phyloP scores from a whole-genome alignment of 164 flowering plant genomes.

The Magnolia kwangsiensis region DNA sequence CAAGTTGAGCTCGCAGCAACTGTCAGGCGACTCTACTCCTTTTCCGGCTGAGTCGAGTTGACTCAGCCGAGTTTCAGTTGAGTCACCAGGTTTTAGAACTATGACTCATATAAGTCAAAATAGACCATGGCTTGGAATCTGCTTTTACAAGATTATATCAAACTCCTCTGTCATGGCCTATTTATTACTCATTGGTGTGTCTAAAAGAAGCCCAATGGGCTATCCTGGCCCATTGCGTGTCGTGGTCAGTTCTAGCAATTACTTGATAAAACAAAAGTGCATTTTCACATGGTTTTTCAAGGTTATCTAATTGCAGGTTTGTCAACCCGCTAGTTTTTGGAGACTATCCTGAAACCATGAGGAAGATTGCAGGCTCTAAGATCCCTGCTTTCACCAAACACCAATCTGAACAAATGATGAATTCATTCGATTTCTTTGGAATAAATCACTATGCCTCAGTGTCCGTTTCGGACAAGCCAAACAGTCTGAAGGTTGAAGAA shows the following conservation, averaged over 20 bases:
- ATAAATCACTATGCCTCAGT: constrained; percentile 38
- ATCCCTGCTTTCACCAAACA: constrained; percentile 41
- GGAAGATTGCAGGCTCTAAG: constrained; percentile 39
- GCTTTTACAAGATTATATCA: too few species aligned
- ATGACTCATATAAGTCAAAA: too few species aligned
- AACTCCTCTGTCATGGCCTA: too few species aligned
- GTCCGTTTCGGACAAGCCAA: constrained; percentile 30
- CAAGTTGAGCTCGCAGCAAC: too few species aligned
- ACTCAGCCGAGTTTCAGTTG: too few species aligned
- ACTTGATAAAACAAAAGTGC: not conserved
- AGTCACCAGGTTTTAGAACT: too few species aligned
- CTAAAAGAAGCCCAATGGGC: too few species aligned
- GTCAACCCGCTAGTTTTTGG: constrained; percentile 40
- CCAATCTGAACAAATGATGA: constrained; percentile 42
- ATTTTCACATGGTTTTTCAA: not conserved
- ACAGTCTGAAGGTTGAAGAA: constrained; percentile 20
- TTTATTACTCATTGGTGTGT: too few species aligned
- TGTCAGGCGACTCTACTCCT: too few species aligned
- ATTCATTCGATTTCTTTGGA: constrained; percentile 58
- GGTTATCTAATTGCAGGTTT: constrained; percentile 27
- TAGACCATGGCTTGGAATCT: too few species aligned
- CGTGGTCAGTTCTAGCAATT: not conserved
- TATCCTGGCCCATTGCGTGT: too few species aligned
- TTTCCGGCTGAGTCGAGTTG: too few species aligned
- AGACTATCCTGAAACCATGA: constrained; percentile 48